Conservation (phyloP, 768 basidiomycete genomes). For the Mycena olivaceomarginata region DNA sequence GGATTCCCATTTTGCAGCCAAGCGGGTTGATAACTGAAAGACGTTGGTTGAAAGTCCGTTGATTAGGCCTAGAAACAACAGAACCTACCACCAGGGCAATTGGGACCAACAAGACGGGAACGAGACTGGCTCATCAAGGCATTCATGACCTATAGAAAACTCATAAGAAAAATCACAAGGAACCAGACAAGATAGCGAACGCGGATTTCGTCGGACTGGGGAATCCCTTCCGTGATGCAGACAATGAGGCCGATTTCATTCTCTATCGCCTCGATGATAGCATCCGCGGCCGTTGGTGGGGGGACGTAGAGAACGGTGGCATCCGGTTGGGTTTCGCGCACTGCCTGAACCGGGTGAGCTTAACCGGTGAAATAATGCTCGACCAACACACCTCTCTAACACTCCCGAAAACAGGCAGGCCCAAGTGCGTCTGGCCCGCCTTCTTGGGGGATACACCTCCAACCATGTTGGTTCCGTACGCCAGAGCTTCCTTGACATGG, state of each 20-base stretch:
- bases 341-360: constrained; percentile 75
- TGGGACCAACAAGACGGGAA: constrained; percentile 97
- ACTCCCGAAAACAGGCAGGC: constrained; percentile 94
- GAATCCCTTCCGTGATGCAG: constrained; percentile 99
- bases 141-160: constrained; percentile 82
- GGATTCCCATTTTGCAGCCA: constrained; percentile 99
- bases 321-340: constrained; percentile 90
- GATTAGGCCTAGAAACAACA: background rate
- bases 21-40: constrained; percentile 90
- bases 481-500: constrained; percentile 95
- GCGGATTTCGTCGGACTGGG: constrained; percentile 96
- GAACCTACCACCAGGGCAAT: constrained; percentile 90
- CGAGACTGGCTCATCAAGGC: constrained; percentile 96
- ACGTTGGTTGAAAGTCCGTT: background rate
- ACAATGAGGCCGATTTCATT: constrained; percentile 98
- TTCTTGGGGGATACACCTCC: constrained; percentile 98
- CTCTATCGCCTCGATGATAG: constrained; percentile 99
- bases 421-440: constrained; percentile 96
- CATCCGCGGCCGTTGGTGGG: constrained; percentile 96
- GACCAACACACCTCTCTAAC: constrained; percentile 85
- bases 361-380: background rate
- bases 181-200: constrained; percentile 61
- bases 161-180: constrained; percentile 12
- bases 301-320: constrained; percentile 98
- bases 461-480: constrained; percentile 97